Conservation (phyloP, 306 rosid genomes). For the Cucurbita argyrosperma region DNA sequence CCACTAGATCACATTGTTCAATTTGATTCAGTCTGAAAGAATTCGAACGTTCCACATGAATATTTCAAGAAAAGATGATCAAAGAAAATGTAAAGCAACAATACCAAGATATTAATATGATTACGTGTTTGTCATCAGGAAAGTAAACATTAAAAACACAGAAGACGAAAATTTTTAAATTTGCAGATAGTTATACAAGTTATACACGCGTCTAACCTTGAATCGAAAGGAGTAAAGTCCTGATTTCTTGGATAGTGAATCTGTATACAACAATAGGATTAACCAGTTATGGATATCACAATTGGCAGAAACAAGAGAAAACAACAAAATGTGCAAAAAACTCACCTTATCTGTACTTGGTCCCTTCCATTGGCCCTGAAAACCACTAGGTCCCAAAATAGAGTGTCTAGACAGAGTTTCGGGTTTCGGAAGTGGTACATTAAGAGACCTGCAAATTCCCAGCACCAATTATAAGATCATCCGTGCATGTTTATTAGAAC, state of each 20-base stretch:
- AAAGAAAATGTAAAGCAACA: neutral
- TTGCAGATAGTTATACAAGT: constrained; percentile 6
- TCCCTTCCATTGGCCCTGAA: constrained; percentile 81
- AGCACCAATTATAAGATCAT: neutral
- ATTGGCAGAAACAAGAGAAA: constrained; percentile 5
- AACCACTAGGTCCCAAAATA: constrained; percentile 87
- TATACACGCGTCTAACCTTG: constrained; percentile 30
- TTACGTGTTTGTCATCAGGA: neutral
- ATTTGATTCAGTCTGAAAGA: constrained; percentile 52
- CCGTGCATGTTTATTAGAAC: neutral
- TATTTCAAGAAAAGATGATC: constrained; percentile 17
- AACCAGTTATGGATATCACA: neutral
- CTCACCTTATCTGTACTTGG: constrained; percentile 68
- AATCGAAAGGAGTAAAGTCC: constrained; percentile 35
- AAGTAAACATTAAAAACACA: neutral
- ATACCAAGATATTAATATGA: neutral
- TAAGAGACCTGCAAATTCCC: constrained; percentile 50
- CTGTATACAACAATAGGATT: constrained; percentile 22
- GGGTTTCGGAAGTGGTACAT: constrained; percentile 52
- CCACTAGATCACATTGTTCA: constrained; percentile 55
- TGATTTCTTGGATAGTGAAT: constrained; percentile 79
- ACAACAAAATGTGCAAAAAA: neutral
- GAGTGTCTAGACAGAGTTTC: constrained; percentile 97
- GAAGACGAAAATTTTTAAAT: neutral
- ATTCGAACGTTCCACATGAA: constrained; percentile 14